phyloP scores from a whole-genome alignment of 352 stramenopile genomes.

The Pythium angustatum region DNA sequence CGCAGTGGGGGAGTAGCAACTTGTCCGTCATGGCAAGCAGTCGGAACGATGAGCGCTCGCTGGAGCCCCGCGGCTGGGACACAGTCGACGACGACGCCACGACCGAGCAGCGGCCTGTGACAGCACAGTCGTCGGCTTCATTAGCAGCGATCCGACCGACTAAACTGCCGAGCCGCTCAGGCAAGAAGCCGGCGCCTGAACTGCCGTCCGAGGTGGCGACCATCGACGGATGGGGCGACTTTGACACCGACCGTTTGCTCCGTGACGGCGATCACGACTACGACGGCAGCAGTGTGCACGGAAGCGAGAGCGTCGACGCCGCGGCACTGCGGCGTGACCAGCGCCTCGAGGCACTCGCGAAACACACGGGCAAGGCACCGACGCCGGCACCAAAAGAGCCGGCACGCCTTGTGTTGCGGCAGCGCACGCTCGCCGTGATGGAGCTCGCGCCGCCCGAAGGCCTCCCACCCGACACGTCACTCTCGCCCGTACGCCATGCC shows the following conservation, averaged over 20 bases:
- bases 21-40: slow-evolving; percentile 1
- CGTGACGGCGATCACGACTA: not conserved
- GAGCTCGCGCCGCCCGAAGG: slow-evolving; percentile 23
- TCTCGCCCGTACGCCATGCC: not conserved
- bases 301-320: not conserved
- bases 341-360: slow-evolving; percentile 13
- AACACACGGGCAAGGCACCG: not conserved
- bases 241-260: slow-evolving; percentile 49
- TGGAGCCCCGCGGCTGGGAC: slow-evolving; percentile 12
- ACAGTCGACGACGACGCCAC: not conserved
- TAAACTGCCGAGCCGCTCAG: slow-evolving; percentile 1
- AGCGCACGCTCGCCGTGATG: slow-evolving; percentile 35
- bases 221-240: slow-evolving; percentile 61
- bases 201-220: not conserved
- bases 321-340: not conserved
- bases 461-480: not conserved
- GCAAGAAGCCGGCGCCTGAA: not conserved
- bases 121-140: not conserved
- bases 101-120: slow-evolving; percentile 7
- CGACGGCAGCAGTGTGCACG: not conserved
- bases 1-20: no score
- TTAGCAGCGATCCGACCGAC: not conserved
- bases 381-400: not conserved
- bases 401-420: slow-evolving; percentile 24
- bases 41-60: slow-evolving; percentile 8